phyloP scores from a whole-genome alignment of 352 stramenopile species.

The Globisporangium nodosum region DNA sequence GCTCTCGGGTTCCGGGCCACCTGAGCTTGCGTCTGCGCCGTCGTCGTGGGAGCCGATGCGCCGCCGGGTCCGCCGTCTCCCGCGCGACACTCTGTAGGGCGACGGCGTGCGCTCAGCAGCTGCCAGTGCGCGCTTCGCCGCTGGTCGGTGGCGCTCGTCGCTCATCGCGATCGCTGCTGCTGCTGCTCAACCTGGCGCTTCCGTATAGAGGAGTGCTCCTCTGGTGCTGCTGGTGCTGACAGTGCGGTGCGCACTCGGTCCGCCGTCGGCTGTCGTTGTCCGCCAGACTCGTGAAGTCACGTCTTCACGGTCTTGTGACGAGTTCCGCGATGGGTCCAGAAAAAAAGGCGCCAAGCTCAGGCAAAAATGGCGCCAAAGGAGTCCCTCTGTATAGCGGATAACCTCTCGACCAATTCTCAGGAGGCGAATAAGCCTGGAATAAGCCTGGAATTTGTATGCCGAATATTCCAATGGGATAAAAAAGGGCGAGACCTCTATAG shows the following conservation, averaged over 20 bases:
- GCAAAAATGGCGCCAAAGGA: background rate
- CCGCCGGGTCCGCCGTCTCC: conserved; percentile 7
- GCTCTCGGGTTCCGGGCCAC: background rate
- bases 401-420: too few species aligned
- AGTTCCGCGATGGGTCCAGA: background rate
- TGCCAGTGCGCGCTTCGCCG: conserved; percentile 8
- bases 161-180: background rate
- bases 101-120: background rate
- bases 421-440: too few species aligned
- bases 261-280: background rate
- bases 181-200: background rate
- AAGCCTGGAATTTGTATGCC: too few species aligned
- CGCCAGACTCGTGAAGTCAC: too few species aligned
- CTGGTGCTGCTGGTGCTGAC: background rate
- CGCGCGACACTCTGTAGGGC: background rate
- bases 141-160: background rate
- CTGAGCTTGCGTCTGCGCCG: background rate
- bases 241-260: background rate
- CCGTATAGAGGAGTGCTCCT: too few species aligned
- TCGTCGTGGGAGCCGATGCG: conserved; percentile 8
- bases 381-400: too few species aligned
- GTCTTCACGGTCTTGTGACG: too few species aligned
- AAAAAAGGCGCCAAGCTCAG: background rate
- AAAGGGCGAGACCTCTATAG: too few species aligned
- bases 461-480: too few species aligned